A percentile compares a stretch with the other conserved stretches of the same genome.
Evolutionary conservation across 768 basidiomycete species (phyloP).

Genomic region (Rhizopogon vesiculosus): DNA sequence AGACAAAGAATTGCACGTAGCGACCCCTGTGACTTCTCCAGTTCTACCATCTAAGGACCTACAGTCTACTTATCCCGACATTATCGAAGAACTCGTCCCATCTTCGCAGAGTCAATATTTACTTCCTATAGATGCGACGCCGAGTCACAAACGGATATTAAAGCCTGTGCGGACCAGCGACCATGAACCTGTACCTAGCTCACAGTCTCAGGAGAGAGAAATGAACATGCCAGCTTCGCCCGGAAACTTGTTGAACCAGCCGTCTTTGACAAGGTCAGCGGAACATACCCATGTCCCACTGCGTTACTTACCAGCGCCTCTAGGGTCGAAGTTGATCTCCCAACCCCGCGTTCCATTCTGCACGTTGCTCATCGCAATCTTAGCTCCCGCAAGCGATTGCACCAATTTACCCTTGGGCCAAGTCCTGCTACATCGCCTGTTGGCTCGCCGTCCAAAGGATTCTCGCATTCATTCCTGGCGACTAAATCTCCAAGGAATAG

Average conservation of each 20-base stretch:
- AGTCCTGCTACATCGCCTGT: constrained; percentile 3
- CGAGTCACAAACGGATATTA: constrained; percentile 31
- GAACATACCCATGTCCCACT: background rate
- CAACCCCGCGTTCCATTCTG: background rate
- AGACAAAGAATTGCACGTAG: background rate
- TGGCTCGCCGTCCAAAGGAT: background rate
- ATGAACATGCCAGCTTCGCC: constrained; percentile 5
- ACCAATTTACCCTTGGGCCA: background rate
- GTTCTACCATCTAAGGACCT: background rate
- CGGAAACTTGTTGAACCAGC: background rate
- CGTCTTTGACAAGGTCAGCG: constrained; percentile 13
- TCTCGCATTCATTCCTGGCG: background rate
- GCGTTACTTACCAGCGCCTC: constrained; percentile 7
- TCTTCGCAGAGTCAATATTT: constrained; percentile 32
- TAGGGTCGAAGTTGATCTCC: background rate
- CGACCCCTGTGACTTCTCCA: background rate
- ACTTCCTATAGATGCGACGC: constrained; percentile 24
- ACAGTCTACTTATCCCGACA: background rate
- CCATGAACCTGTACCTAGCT: constrained; percentile 19
- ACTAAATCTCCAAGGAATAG: constrained; percentile 3
- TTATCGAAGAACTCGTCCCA: constrained; percentile 11
- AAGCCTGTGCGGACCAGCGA: background rate
- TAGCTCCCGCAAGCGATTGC: constrained; percentile 1
- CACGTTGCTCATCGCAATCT: background rate
- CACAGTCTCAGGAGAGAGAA: constrained; percentile 29